These are phyloP conservation scores for Naganishia sp. DNA, from an alignment of 1,284 basidiomycete genomes.

Conservation along the genomic window DNA sequence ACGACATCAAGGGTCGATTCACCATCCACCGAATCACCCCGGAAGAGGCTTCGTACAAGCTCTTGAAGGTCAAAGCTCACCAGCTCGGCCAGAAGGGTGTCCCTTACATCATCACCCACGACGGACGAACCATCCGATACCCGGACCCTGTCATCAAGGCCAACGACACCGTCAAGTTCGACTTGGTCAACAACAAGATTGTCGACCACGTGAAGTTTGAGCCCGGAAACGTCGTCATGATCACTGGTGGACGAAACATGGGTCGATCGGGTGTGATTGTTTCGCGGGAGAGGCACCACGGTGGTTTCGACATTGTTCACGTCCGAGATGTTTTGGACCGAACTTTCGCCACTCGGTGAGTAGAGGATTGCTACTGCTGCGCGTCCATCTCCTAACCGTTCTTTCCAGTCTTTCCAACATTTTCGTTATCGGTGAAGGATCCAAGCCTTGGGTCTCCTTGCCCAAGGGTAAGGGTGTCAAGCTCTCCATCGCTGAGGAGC, in stretches of 20 bases:
- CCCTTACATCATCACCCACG: constrained; percentile 96
- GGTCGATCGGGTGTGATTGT: constrained; percentile 94
- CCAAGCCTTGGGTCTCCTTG: constrained; percentile 94
- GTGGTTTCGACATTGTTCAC: constrained; percentile 97
- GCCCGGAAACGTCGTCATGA: constrained; percentile 94
- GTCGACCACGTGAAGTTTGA: constrained; percentile 94
- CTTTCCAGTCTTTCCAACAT: constrained; percentile 85
- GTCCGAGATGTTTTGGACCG: constrained; percentile 94
- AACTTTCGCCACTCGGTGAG: constrained; percentile 91
- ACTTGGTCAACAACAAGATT: constrained; percentile 93
- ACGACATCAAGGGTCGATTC: constrained; percentile 99
- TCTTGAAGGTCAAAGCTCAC: constrained; percentile 91
- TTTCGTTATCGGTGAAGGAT: constrained; percentile 94
- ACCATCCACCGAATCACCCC: constrained; percentile 99
- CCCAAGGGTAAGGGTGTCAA: constrained; percentile 98
- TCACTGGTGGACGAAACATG: constrained; percentile 99
- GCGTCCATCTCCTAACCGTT: neutral
- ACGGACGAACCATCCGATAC: constrained; percentile 99
- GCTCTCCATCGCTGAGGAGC: constrained; percentile 58
- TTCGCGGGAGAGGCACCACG: constrained; percentile 94
- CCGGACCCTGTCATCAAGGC: constrained; percentile 94
- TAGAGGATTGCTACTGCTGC: constrained; percentile 35
- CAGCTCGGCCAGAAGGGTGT: constrained; percentile 92
- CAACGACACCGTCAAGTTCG: constrained; percentile 98
- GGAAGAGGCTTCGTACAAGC: constrained; percentile 98